Base-by-base conservation (phyloP, 192 early-diverging fungal genomes). In the Lobosporangium transversale region DNA sequence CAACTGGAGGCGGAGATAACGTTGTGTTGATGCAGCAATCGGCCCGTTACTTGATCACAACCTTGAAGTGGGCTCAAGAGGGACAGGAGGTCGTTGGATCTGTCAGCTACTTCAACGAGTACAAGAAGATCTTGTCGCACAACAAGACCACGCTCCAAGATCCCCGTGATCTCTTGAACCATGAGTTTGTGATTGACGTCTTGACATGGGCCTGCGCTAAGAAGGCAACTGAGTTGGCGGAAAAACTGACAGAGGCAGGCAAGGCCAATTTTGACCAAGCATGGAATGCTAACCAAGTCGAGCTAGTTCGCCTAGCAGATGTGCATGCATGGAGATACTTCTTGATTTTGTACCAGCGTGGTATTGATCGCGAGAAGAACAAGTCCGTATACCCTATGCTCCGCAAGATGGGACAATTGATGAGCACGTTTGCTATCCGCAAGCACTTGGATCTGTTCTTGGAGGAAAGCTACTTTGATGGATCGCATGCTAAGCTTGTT, bases 1-100 rank as follows among this genome's bases (percentile, higher is more conserved):
- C 89, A 0, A 90, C 89, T 29, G 81, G 82, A 58, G 80, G 73
- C 37, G 80, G 80, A 67, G 80, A 83, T 36, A 83, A 81, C 48
- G 68, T 61, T 21, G 63, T 70, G 3, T 53, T 82, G 63, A 74
- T 79, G 66, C 70, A 79, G 47, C 89, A 90, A 58, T 66, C 80
- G 21, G 78, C 85, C 20, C 76, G 84, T 50, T 85, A 82, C 44
- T 42, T 87, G 26, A 56, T 80, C 33, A 67, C 58, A 14, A 49
- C 78, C 40, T 35, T 76, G 21, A 70, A 68, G 70, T 53, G 66
- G 51, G 81, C 65, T 20, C 56, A 58, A 14, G 61, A 75, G 7
- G 75, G 69, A 3, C 69, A 78, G 24, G 61, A 70, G 49, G 55
- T 79, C 37, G 52, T 59, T 44, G 79, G 78, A 27, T 80, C 80